These are phyloP conservation scores for Magnolia changhungtana DNA, from an alignment of 164 flowering plant species.

Conservation along the genomic window DNA sequence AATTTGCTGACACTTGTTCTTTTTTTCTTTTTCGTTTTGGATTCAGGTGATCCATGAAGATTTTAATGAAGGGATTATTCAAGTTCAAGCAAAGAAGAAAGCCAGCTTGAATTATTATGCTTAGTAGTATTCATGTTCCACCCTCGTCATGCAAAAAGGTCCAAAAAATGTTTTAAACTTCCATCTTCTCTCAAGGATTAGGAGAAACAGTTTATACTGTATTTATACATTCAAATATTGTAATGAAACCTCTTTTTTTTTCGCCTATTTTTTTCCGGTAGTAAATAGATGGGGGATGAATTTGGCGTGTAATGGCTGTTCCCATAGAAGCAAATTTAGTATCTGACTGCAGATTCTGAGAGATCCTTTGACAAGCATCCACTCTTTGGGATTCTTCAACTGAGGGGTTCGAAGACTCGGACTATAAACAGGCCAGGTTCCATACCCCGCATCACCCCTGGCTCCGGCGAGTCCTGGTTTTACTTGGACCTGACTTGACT, in stretches of 20 bases:
- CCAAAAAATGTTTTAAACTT: background rate
- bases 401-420: too few species aligned
- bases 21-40: background rate
- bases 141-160: background rate
- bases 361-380: too few species aligned
- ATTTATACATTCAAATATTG: background rate
- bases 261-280: background rate
- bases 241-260: background rate
- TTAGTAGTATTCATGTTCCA: constrained; percentile 15
- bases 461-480: too few species aligned
- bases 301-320: too few species aligned
- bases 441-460: too few species aligned
- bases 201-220: background rate
- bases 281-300: too few species aligned
- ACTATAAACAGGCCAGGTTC: too few species aligned
- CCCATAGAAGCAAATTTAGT: too few species aligned
- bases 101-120: constrained; percentile 90
- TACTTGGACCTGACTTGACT: too few species aligned
- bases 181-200: background rate
- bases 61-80: constrained; percentile 93
- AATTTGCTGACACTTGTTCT: background rate
- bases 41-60: constrained; percentile 89
- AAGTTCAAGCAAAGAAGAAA: constrained; percentile 95
- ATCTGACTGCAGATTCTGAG: too few species aligned
- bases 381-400: too few species aligned